These are phyloP conservation scores for Trametopsis cervina DNA, from an alignment of 768 basidiomycete species.

Conservation along the genomic window DNA sequence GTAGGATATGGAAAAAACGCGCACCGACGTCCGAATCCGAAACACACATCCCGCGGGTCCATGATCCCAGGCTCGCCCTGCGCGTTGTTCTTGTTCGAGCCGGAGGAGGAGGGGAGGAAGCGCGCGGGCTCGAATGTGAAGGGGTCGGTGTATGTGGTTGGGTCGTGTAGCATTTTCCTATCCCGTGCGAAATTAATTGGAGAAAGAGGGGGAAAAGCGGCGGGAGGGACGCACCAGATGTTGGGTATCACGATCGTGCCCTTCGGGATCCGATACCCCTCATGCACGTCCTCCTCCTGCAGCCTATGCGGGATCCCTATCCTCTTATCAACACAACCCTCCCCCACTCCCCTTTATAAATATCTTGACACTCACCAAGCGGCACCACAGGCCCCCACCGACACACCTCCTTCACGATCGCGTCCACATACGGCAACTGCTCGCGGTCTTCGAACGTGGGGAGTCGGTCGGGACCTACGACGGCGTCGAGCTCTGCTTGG, in stretches of 20 bases:
- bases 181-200: not conserved
- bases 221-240: constrained; percentile 8
- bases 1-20: not conserved
- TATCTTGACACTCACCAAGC: too few relatives aligned
- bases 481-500: constrained; percentile 16
- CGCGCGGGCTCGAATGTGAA: constrained; percentile 16
- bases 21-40: constrained; percentile 11
- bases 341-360: not conserved
- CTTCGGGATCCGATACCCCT: constrained; percentile 16
- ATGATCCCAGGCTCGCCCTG: constrained; percentile 19
- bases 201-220: not conserved
- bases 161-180: constrained; percentile 19
- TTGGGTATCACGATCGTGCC: constrained; percentile 14
- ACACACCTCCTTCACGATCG: constrained; percentile 21
- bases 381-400: constrained; percentile 28
- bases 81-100: too few relatives aligned
- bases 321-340: not conserved
- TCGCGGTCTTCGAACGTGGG: constrained; percentile 8
- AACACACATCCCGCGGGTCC: constrained; percentile 1
- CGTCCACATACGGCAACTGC: constrained; percentile 12
- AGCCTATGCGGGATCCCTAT: constrained; percentile 17
- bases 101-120: constrained; percentile 14
- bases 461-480: constrained; percentile 13
- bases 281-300: constrained; percentile 15
- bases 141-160: constrained; percentile 14